phyloP scores from a whole-genome alignment of 2,329 filamentous ascomycete species.

The Fusarium piperis region DNA sequence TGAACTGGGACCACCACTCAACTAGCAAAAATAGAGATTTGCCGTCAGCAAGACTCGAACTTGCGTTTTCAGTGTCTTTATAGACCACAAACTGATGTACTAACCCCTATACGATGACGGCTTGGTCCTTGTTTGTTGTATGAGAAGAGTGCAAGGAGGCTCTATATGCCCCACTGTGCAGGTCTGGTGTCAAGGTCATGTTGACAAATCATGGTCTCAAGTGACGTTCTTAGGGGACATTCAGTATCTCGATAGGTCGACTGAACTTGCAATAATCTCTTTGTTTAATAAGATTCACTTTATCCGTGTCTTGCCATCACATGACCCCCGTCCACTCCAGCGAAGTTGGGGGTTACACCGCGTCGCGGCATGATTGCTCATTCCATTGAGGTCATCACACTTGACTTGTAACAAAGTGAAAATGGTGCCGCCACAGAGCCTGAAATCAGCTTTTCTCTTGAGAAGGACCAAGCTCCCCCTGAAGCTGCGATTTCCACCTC shows the following conservation, averaged over 20 bases:
- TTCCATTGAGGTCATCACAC: too few relatives aligned
- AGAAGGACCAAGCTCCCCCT: too few relatives aligned
- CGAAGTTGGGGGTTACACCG: too few relatives aligned
- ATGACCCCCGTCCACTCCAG: too few relatives aligned
- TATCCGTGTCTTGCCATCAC: too few relatives aligned
- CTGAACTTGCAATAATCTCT: not conserved
- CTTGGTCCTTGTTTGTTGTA: not conserved
- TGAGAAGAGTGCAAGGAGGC: not conserved
- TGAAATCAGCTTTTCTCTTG: too few relatives aligned
- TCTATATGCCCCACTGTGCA: not conserved
- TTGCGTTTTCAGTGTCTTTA: not conserved
- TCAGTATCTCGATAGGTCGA: not conserved
- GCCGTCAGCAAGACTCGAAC: constrained; percentile 3
- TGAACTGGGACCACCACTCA: not conserved
- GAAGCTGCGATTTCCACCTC: too few relatives aligned
- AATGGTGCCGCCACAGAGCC: too few relatives aligned
- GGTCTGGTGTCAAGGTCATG: not conserved
- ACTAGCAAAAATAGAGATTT: not conserved
- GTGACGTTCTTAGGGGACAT: rapidly evolving
- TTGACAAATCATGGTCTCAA: not conserved
- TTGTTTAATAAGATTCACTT: not conserved
- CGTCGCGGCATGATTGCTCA: too few relatives aligned
- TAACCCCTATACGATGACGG: constrained; percentile 3
- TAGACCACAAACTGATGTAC: constrained; percentile 1
- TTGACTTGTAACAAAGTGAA: too few relatives aligned